These are phyloP conservation scores for Eragrostis tef DNA, from an alignment of 202 grass and related monocot genomes.

Conservation along the genomic window DNA sequence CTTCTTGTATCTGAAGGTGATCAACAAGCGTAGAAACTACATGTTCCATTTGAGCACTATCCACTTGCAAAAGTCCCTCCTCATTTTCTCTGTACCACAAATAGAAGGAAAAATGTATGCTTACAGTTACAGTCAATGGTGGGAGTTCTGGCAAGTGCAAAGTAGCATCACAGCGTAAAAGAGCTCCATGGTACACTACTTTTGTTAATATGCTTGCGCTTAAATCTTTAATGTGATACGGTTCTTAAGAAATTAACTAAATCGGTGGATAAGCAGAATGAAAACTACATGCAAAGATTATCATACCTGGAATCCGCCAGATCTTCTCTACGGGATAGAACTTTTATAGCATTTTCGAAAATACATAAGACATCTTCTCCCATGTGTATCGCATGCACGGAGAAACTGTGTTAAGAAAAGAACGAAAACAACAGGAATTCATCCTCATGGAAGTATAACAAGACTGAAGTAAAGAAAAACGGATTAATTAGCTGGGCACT, in stretches of 20 bases:
- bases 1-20: conserved; percentile 89
- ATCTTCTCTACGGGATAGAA: conserved; percentile 80
- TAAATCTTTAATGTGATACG: conserved; percentile 14
- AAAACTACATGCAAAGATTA: conserved; percentile 9
- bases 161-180: background rate
- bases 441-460: conserved; percentile 17
- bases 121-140: conserved; percentile 6
- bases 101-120: conserved; percentile 27
- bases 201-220: background rate
- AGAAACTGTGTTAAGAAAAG: conserved; percentile 68
- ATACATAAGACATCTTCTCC: conserved; percentile 85
- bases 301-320: conserved; percentile 57
- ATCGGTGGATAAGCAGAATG: background rate
- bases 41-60: conserved; percentile 82
- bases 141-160: conserved; percentile 29
- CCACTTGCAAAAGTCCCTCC: conserved; percentile 70
- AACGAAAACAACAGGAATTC: conserved; percentile 13
- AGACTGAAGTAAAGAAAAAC: conserved; percentile 26
- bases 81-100: conserved; percentile 50
- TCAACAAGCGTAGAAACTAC: conserved; percentile 81
- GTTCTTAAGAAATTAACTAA: conserved; percentile 3
- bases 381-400: conserved; percentile 85
- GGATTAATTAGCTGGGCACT: background rate
- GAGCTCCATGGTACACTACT: background rate
- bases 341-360: conserved; percentile 87